A percentile compares a stretch with the other conserved stretches of the same genome.
Conservation (phyloP, 768 basidiomycete species). For the Rhizopogon salebrosus region DNA sequence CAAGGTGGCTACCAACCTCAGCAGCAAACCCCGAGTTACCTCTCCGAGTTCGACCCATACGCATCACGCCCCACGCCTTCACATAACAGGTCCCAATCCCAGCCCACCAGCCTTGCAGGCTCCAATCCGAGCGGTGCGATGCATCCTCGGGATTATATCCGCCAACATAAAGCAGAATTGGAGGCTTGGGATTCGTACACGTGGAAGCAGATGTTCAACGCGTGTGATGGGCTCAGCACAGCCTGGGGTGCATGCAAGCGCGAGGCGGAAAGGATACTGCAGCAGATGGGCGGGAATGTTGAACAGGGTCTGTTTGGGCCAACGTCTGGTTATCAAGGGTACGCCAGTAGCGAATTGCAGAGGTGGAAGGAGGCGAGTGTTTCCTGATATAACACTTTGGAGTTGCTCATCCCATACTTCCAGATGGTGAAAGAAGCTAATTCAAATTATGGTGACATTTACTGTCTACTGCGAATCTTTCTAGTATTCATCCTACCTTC, state of each 20-base stretch:
- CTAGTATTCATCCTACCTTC: neutral
- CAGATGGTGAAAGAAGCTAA: conserved; percentile 57
- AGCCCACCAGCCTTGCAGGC: neutral
- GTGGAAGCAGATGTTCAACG: conserved; percentile 64
- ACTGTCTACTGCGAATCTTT: neutral
- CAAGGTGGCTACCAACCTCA: conserved; percentile 19
- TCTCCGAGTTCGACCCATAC: conserved; percentile 39
- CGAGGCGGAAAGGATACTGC: conserved; percentile 45
- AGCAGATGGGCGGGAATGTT: conserved; percentile 38
- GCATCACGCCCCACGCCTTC: conserved; percentile 15
- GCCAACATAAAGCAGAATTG: conserved; percentile 57
- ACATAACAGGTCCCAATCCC: conserved; percentile 1
- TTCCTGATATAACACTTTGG: conserved; percentile 3
- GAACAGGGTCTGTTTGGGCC: conserved; percentile 22
- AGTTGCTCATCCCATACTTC: conserved; percentile 4
- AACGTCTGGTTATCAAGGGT: conserved; percentile 32
- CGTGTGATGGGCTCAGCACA: conserved; percentile 60
- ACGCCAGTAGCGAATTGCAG: conserved; percentile 42
- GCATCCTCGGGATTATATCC: conserved; percentile 69
- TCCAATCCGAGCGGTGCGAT: conserved; percentile 26
- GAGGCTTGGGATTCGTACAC: conserved; percentile 66
- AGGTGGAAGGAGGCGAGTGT: conserved; percentile 55
- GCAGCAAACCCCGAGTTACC: conserved; percentile 19
- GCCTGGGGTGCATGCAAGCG: conserved; percentile 60
- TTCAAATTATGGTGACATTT: conserved; percentile 41